A percentile compares a stretch with the other conserved stretches of the same genome.
These are phyloP conservation scores for Funneliformis caledonium DNA, from an alignment of 371 early-diverging fungal species.

Conservation along the genomic window DNA sequence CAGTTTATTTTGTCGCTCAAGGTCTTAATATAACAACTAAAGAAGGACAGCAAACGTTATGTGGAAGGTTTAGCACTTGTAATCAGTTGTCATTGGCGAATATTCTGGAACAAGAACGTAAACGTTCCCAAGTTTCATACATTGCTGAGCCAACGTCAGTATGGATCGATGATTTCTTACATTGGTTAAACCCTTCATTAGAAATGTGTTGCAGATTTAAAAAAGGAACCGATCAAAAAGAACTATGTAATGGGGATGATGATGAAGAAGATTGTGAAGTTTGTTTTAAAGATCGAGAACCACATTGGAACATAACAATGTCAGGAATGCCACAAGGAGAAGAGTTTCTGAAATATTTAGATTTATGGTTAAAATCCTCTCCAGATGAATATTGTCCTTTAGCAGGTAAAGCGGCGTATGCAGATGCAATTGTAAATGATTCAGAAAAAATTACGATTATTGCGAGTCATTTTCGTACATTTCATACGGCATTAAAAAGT, in stretches of 20 bases:
- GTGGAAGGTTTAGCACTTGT: slow-evolving; percentile 70
- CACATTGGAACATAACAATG: slow-evolving; percentile 64
- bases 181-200: slow-evolving; percentile 68
- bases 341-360: slow-evolving; percentile 60
- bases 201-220: slow-evolving; percentile 63
- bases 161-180: slow-evolving; percentile 77
- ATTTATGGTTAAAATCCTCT: slow-evolving; percentile 59
- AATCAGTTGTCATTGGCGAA: slow-evolving; percentile 62
- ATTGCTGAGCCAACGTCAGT: slow-evolving; percentile 73
- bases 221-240: slow-evolving; percentile 40
- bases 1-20: slow-evolving; percentile 77
- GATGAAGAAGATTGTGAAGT: slow-evolving; percentile 61
- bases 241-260: slow-evolving; percentile 61
- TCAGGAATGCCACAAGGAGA: slow-evolving; percentile 63
- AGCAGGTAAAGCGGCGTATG: slow-evolving; percentile 76
- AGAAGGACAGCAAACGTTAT: slow-evolving; percentile 60
- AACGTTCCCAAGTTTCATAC: slow-evolving; percentile 63
- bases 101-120: slow-evolving; percentile 71
- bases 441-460: slow-evolving; percentile 48
- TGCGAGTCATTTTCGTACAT: slow-evolving; percentile 74
- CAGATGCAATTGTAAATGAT: slow-evolving; percentile 58
- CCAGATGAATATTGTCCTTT: slow-evolving; percentile 71
- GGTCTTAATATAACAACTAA: slow-evolving; percentile 58
- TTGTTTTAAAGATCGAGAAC: slow-evolving; percentile 53
- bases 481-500: slow-evolving; percentile 64